Evolutionary conservation across 345 rosid species (phyloP).

Genomic region (Eucalyptus cloeziana): DNA sequence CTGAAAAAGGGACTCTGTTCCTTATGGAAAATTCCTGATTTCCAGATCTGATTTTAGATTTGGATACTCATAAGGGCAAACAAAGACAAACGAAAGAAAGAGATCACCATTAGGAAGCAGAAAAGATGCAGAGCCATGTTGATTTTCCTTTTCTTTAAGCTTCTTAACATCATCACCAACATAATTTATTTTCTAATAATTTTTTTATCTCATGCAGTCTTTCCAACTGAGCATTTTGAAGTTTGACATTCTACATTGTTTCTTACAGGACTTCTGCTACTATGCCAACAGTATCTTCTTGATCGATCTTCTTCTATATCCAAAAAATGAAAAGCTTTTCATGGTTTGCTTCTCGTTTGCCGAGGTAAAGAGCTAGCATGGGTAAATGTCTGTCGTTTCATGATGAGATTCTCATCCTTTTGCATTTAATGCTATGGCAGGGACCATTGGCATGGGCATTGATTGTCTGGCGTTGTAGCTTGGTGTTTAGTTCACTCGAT

Average conservation of each 20-base stretch:
- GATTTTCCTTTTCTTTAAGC: not conserved
- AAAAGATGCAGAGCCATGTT: not conserved
- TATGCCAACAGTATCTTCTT: constrained; percentile 94
- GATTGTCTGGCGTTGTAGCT: constrained; percentile 94
- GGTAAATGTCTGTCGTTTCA: not conserved
- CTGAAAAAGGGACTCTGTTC: not conserved
- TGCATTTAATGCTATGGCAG: constrained; percentile 21
- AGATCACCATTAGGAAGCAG: not conserved
- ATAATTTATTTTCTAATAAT: not conserved
- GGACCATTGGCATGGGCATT: constrained; percentile 98
- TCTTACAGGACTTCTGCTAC: constrained; percentile 85
- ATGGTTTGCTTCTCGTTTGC: constrained; percentile 98
- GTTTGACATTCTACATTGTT: not conserved
- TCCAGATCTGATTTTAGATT: not conserved
- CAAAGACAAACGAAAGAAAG: not conserved
- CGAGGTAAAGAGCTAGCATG: constrained; percentile 30
- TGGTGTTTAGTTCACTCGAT: constrained; percentile 92
- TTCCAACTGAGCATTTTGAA: not conserved
- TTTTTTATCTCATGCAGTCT: not conserved
- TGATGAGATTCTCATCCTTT: not conserved
- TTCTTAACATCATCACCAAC: not conserved
- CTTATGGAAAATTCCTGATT: not conserved
- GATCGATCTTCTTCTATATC: constrained; percentile 73
- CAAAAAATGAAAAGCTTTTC: constrained; percentile 81
- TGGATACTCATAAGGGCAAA: not conserved